phyloP scores from a whole-genome alignment of 352 stramenopile species.

The Globisporangium solare region DNA sequence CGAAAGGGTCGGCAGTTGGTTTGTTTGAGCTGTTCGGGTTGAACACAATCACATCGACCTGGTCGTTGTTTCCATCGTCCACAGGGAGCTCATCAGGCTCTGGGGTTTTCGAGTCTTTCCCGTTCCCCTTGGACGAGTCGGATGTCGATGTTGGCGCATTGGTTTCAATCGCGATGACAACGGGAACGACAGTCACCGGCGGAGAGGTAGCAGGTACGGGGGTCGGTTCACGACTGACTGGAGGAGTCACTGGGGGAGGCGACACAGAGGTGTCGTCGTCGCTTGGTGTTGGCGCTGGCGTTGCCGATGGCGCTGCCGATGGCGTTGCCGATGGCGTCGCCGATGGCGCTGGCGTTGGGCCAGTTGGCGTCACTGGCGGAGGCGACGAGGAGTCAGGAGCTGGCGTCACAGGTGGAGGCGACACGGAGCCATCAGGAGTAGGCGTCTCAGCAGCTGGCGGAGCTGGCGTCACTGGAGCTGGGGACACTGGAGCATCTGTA shows the following conservation, averaged over 20 bases:
- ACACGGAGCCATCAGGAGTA: neutral
- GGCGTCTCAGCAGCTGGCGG: neutral
- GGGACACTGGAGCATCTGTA: slow-evolving; percentile 7
- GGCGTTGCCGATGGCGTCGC: neutral
- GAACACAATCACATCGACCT: slow-evolving; percentile 49
- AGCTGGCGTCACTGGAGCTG: slow-evolving; percentile 1
- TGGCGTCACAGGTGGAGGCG: slow-evolving; percentile 7
- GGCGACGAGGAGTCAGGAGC: slow-evolving; percentile 11
- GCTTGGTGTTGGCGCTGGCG: slow-evolving; percentile 1
- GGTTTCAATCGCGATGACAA: slow-evolving; percentile 35
- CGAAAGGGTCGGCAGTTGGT: slow-evolving; percentile 41
- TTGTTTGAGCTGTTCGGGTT: slow-evolving; percentile 25
- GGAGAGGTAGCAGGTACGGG: slow-evolving; percentile 21
- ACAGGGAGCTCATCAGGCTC: slow-evolving; percentile 12
- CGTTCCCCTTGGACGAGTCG: slow-evolving; percentile 12
- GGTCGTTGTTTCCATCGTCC: slow-evolving; percentile 27
- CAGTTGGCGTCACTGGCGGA: slow-evolving; percentile 15
- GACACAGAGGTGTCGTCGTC: slow-evolving; percentile 5
- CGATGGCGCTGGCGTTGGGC: slow-evolving; percentile 4
- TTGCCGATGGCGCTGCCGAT: neutral
- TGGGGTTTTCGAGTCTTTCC: slow-evolving; percentile 17
- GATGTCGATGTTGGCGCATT: slow-evolving; percentile 15
- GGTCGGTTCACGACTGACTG: slow-evolving; percentile 5
- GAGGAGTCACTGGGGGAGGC: slow-evolving; percentile 17
- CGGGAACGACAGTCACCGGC: slow-evolving; percentile 16